A percentile compares a stretch with the other conserved stretches of the same genome.
phyloP scores from a whole-genome alignment of 192 early-diverging fungal species.

The Phycomyces nitens region DNA sequence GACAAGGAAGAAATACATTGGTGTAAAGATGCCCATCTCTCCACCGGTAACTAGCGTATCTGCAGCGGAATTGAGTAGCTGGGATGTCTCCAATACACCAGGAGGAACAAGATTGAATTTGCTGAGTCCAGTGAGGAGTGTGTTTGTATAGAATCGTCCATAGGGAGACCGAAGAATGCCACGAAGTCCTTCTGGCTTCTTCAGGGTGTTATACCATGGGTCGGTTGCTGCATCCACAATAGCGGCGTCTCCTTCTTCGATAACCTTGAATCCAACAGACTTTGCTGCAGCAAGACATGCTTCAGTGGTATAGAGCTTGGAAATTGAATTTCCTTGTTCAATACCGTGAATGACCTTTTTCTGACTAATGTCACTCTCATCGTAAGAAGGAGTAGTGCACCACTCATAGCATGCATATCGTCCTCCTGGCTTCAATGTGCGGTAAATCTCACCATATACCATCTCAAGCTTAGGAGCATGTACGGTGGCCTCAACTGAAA shows the following conservation, averaged over 20 bases:
- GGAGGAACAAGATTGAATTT: conserved; percentile 69
- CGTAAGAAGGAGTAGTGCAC: conserved; percentile 82
- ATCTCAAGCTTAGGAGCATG: conserved; percentile 78
- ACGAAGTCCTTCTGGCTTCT: conserved; percentile 28
- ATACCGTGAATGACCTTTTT: conserved; percentile 74
- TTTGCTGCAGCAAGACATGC: conserved; percentile 71
- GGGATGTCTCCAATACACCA: conserved; percentile 75
- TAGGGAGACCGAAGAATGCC: conserved; percentile 43
- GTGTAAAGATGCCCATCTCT: conserved; percentile 80
- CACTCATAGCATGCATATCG: conserved; percentile 89
- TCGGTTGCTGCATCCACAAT: conserved; percentile 42
- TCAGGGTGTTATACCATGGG: conserved; percentile 67
- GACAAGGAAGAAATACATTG: conserved; percentile 82
- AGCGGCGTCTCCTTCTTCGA: conserved; percentile 59
- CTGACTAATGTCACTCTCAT: conserved; percentile 67
- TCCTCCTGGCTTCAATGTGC: conserved; percentile 85
- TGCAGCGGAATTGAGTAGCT: conserved; percentile 74
- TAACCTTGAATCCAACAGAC: conserved; percentile 76
- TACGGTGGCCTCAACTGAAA: conserved; percentile 86
- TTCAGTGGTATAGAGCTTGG: conserved; percentile 68
- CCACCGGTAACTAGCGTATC: conserved; percentile 75
- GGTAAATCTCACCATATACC: conserved; percentile 82
- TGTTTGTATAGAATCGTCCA: conserved; percentile 67
- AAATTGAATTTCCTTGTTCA: conserved; percentile 84
- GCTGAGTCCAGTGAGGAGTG: conserved; percentile 67